Conservation (phyloP, 208 protist species). For the Acanthamoeba sp. region DNA sequence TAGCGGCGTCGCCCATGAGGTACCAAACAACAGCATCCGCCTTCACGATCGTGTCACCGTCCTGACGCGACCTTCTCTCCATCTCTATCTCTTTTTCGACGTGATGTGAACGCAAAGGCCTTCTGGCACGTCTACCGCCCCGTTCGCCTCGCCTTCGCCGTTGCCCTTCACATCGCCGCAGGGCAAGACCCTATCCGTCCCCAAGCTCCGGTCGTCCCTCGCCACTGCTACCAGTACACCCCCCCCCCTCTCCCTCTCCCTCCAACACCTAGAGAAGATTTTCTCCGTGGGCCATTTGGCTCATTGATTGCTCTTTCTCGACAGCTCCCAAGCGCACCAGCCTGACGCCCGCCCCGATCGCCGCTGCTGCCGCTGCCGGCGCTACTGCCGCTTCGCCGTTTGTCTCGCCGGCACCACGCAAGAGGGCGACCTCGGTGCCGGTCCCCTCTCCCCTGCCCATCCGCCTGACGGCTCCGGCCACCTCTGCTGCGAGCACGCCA, state of each 20-base stretch:
- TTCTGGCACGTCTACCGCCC: background rate
- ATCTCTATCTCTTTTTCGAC: no score
- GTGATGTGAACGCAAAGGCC: background rate
- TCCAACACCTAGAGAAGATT: background rate
- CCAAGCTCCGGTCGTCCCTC: background rate
- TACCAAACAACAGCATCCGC: no score
- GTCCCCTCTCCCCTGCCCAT: background rate
- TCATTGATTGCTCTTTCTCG: background rate
- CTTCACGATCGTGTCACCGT: no score
- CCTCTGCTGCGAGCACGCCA: background rate
- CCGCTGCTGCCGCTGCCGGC: background rate
- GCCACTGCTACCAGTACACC: background rate
- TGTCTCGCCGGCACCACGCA: slow-evolving; percentile 2
- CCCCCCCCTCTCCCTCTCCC: background rate
- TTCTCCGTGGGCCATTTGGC: background rate
- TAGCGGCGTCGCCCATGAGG: background rate
- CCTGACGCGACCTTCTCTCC: no score
- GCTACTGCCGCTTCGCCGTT: background rate
- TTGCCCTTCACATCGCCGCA: slow-evolving; percentile 10
- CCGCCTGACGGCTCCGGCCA: background rate
- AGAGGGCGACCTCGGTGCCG: background rate
- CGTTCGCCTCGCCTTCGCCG: slow-evolving; percentile 12
- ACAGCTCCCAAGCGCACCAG: background rate
- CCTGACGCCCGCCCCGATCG: background rate
- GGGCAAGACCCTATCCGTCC: background rate